Conservation (phyloP, 257 asterid genomes). For the Solanum chaucha region DNA sequence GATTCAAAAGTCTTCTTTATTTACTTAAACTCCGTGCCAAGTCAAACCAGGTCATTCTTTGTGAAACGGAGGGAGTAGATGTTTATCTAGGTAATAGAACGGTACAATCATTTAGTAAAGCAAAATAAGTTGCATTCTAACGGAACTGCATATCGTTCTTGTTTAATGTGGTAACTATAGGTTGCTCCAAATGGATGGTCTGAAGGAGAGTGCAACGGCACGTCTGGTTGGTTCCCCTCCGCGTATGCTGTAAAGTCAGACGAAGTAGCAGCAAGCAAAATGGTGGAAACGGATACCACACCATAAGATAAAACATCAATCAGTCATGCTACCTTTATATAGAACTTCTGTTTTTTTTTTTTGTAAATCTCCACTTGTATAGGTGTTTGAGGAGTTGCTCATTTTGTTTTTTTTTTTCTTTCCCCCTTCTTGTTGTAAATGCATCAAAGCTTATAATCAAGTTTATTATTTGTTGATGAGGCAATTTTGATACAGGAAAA, state of each 20-base stretch:
- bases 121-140: background rate
- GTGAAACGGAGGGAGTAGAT: background rate
- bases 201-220: slow-evolving; percentile 88
- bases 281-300: slow-evolving; percentile 13
- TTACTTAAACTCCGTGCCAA: too few species aligned
- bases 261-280: slow-evolving; percentile 23
- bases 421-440: background rate
- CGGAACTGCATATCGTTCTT: background rate
- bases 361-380: background rate
- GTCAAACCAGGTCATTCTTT: too few species aligned
- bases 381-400: background rate
- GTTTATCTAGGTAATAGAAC: background rate
- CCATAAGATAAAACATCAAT: background rate
- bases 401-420: background rate
- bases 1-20: too few species aligned
- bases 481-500: background rate
- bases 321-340: background rate
- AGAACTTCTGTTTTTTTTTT: background rate
- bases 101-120: background rate
- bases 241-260: slow-evolving; percentile 58
- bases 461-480: background rate
- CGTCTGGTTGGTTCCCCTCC: slow-evolving; percentile 95
- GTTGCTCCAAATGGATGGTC: slow-evolving; percentile 86
- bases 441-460: background rate
- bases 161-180: slow-evolving; percentile 14